A percentile compares a stretch with the other conserved stretches of the same genome.
Evolutionary conservation across 176 grass and related monocot species (phyloP).

Genomic region (Tillandsia fasciculata): DNA sequence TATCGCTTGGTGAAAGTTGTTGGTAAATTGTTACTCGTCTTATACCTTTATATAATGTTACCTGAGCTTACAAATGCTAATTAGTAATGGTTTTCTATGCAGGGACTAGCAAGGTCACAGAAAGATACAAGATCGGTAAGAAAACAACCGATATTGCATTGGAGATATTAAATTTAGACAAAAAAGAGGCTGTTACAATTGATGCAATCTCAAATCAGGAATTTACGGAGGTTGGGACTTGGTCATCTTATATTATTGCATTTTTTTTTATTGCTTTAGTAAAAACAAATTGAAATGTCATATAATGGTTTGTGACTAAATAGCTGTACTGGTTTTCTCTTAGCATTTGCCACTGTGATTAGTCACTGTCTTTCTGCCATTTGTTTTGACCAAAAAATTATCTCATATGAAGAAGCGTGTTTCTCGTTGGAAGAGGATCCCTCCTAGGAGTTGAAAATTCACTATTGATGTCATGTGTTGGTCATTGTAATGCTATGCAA

Average conservation of each 20-base stretch:
- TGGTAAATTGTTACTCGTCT: conserved; percentile 44
- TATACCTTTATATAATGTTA: not conserved
- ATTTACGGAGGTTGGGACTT: conserved; percentile 70
- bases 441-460: no score
- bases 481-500: no score
- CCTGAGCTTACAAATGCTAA: conserved; percentile 18
- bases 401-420: no score
- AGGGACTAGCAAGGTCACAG: conserved; percentile 68
- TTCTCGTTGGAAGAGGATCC: no score
- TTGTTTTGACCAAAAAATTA: no score
- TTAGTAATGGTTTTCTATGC: conserved; percentile 31
- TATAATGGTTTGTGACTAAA: no score
- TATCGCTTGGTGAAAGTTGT: conserved; percentile 92
- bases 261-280: not conserved
- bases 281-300: no score
- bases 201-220: conserved; percentile 97
- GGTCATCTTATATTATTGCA: not conserved
- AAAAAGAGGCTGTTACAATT: conserved; percentile 72
- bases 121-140: conserved; percentile 82
- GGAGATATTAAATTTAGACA: conserved; percentile 94
- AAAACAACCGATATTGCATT: conserved; percentile 83
- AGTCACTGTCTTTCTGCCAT: no score
- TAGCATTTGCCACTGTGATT: no score
- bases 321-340: no score
- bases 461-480: no score